Evolutionary conservation across 208 protist species (phyloP), one percentile per base, ranked within the genome.

Genomic region (Trypanosoma cruzi): DNA sequence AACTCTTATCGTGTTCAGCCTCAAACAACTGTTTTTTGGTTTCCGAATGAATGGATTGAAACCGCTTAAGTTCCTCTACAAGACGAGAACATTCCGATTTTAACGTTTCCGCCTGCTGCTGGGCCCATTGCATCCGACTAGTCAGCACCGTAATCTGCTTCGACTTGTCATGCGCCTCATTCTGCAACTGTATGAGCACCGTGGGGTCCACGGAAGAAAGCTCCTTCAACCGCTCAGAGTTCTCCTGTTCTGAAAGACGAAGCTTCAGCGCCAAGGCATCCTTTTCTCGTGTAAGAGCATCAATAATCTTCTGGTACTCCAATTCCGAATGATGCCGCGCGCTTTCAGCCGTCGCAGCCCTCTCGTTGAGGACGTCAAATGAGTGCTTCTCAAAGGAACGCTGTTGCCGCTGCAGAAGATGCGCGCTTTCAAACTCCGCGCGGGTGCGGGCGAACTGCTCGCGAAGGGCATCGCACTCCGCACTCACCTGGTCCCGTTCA

Each of bases 1-100:
- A 53, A 20, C 70, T 71, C 29, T 82, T 81, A 56, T 88, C 86
- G 64, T 92, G 81, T 75, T 86, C 82, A 26, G 81, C 42, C n/a
- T 86, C 72, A 34, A 93, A 85, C 36, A 89, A n/a, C 14, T 81
- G 61, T 62, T 77, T 68, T 61, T 87, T 90, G 18, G 73, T 79
- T 32, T 89, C 86, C 13, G 73, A 73, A 28, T 78, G 67, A 20
- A 75, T 68, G 11, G 50, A 58, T 40, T 92, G 77, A 56, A 79
- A 56, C 22, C 63, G 40, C 64, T 80, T 55, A 4, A 96, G 75
- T 61, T 94, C 86, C 53, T 85, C 85, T 7, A 94, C 71, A 16
- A 96, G 81, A 16, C 85, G 81, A 6, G 34, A 64, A 57, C 88
- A 93, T 71, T 96, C 86, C 14, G 59, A 67, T 68, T 90, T 90